Evolutionary conservation across 306 rosid species (phyloP).

Genomic region (Argentina anserina): DNA sequence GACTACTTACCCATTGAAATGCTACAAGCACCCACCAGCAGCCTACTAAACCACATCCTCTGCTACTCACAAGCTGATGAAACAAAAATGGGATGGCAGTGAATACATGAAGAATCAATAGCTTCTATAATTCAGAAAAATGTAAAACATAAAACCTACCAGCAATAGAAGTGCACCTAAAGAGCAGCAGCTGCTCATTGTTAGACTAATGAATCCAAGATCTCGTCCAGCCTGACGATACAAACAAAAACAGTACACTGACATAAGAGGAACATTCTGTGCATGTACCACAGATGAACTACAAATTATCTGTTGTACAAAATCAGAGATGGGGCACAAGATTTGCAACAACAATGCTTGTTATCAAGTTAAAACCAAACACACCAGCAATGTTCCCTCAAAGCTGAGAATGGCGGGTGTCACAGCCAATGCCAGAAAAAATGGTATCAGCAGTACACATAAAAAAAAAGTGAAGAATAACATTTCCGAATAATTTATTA

Average conservation of each 20-base stretch:
- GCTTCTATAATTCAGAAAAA: constrained; percentile 12
- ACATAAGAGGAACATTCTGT: background rate
- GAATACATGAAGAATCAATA: constrained; percentile 9
- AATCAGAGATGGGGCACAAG: background rate
- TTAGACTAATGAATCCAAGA: constrained; percentile 47
- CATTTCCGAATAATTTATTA: background rate
- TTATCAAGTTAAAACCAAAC: constrained; percentile 11
- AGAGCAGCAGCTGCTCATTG: constrained; percentile 55
- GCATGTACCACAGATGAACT: too few relatives aligned
- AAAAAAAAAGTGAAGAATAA: constrained; percentile 8
- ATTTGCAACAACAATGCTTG: background rate
- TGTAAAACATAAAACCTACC: constrained; percentile 29
- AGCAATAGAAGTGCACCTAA: constrained; percentile 37
- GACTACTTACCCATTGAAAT: constrained; percentile 64
- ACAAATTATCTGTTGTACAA: too few relatives aligned
- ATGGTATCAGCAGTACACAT: constrained; percentile 57
- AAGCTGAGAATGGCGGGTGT: constrained; percentile 75
- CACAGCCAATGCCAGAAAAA: constrained; percentile 58
- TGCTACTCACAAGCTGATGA: constrained; percentile 41
- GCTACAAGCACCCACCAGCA: constrained; percentile 52
- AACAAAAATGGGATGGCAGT: constrained; percentile 12
- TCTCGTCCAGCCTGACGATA: constrained; percentile 65
- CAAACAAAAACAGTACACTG: background rate
- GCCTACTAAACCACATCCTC: constrained; percentile 53
- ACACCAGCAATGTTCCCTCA: constrained; percentile 89